phyloP scores from a whole-genome alignment of 805 yeast species.

The Ogataea pignaliae region DNA sequence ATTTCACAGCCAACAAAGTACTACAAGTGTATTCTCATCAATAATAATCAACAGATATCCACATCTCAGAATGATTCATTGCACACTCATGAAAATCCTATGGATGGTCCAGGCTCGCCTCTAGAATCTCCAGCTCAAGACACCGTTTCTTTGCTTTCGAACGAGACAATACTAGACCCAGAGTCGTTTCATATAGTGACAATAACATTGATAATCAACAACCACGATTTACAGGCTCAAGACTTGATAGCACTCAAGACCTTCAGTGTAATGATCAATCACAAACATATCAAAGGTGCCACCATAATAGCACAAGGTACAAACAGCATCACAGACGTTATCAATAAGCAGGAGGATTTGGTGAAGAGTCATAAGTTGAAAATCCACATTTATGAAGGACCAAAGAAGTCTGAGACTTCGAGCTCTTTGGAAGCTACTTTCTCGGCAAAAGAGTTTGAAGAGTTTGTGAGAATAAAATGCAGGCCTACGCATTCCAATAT shows the following conservation, averaged over 20 bases:
- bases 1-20: conserved; percentile 8
- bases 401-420: neutral
- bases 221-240: conserved; percentile 9
- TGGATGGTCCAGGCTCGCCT: neutral
- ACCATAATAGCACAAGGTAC: conserved; percentile 8
- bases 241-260: conserved; percentile 23
- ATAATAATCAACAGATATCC: conserved; percentile 20
- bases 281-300: conserved; percentile 12
- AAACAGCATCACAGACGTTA: conserved; percentile 6
- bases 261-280: conserved; percentile 20
- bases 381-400: conserved; percentile 1
- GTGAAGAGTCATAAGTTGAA: conserved; percentile 8
- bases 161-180: conserved; percentile 25
- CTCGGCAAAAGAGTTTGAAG: conserved; percentile 3
- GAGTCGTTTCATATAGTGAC: conserved; percentile 23
- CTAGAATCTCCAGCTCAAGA: conserved; percentile 3
- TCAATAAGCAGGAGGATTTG: conserved; percentile 5
- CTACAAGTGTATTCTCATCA: conserved; percentile 23
- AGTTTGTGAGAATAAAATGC: conserved; percentile 4
- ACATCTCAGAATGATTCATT: neutral
- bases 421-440: neutral
- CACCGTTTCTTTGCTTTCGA: conserved; percentile 15
- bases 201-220: conserved; percentile 19
- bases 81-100: neutral
- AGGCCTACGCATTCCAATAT: conserved; percentile 3